A percentile compares a stretch with the other conserved stretches of the same genome.
These are phyloP conservation scores for Sapria himalayana DNA, from an alignment of 345 rosid genomes.

Conservation along the genomic window DNA sequence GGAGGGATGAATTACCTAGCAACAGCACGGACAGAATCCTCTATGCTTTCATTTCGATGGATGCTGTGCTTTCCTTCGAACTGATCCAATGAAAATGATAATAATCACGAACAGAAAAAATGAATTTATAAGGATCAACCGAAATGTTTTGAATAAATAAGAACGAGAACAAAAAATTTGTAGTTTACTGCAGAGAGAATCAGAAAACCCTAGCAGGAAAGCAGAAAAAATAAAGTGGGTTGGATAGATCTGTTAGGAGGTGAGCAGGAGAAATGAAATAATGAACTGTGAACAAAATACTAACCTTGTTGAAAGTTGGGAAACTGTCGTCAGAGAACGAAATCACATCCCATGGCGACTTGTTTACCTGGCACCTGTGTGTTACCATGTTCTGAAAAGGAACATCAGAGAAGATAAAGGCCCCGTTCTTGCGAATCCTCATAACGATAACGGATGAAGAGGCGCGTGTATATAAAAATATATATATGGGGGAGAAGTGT, in stretches of 20 bases:
- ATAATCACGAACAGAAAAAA: constrained; percentile 5
- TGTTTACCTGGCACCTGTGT: constrained; percentile 77
- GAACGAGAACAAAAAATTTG: constrained; percentile 25
- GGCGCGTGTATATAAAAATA: no score
- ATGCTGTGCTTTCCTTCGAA: constrained; percentile 31
- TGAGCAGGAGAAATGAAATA: constrained; percentile 4
- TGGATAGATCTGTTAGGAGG: constrained; percentile 16
- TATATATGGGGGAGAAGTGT: no score
- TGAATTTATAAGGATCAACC: constrained; percentile 10
- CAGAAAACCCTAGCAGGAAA: constrained; percentile 18
- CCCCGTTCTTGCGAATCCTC: no score
- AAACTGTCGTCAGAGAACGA: constrained; percentile 13
- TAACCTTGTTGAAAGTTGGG: constrained; percentile 18
- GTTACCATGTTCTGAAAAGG: no score
- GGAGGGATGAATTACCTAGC: constrained; percentile 31
- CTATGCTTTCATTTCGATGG: constrained; percentile 43
- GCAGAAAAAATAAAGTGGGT: constrained; percentile 11
- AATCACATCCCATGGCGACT: constrained; percentile 97
- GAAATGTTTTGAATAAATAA: constrained; percentile 7
- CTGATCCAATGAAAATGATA: constrained; percentile 13
- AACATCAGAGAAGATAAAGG: no score
- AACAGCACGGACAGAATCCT: constrained; percentile 32
- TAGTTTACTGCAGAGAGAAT: constrained; percentile 23
- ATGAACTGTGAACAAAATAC: constrained; percentile 5
- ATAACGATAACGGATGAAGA: no score